phyloP scores from a whole-genome alignment of 352 stramenopile genomes.

The Plasmopara muralis region DNA sequence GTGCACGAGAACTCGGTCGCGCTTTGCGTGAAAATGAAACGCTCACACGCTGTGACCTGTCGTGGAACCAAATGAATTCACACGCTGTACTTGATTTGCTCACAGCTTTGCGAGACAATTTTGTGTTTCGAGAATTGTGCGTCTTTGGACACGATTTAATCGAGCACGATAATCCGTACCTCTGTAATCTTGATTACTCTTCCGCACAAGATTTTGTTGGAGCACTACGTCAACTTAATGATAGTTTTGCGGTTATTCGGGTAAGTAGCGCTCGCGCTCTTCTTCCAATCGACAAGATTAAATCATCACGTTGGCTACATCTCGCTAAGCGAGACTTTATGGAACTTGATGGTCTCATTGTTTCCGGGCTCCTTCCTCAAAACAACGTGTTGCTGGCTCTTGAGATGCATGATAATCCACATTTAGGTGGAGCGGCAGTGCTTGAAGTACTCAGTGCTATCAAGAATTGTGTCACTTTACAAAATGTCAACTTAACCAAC shows the following conservation, averaged over 20 bases:
- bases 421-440: conserved; percentile 43
- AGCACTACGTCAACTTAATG: conserved; percentile 44
- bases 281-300: conserved; percentile 55
- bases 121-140: conserved; percentile 42
- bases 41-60: conserved; percentile 52
- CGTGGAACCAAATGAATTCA: conserved; percentile 55
- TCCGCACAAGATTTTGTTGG: conserved; percentile 40
- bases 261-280: conserved; percentile 37
- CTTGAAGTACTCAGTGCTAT: conserved; percentile 53
- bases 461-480: conserved; percentile 41
- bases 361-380: conserved; percentile 47
- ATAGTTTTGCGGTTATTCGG: conserved; percentile 35
- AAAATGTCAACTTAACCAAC: conserved; percentile 45
- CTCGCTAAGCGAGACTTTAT: conserved; percentile 30
- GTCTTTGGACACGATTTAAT: conserved; percentile 46
- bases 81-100: conserved; percentile 38
- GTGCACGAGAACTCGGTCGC: conserved; percentile 31
- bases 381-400: conserved; percentile 53
- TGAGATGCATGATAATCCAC: conserved; percentile 55
- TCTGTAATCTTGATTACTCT: conserved; percentile 51
- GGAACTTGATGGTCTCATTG: conserved; percentile 58
- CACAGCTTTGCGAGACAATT: conserved; percentile 43
- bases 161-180: conserved; percentile 33
- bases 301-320: conserved; percentile 52
- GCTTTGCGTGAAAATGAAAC: conserved; percentile 69